Evolutionary conservation across 768 basidiomycete species (phyloP).

Genomic region (Lactarius hatsudake): DNA sequence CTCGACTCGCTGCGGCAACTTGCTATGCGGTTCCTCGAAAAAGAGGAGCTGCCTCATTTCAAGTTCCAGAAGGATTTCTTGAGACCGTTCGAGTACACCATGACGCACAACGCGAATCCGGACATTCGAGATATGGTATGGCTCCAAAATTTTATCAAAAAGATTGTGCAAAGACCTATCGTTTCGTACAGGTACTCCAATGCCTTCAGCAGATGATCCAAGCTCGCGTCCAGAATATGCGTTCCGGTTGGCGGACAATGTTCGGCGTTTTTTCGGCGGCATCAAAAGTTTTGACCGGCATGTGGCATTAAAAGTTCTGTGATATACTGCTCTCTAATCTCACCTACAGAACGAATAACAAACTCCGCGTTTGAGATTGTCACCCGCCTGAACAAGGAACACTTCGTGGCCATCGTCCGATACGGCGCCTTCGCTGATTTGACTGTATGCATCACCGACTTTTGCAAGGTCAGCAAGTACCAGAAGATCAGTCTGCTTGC

Average conservation of each 20-base stretch:
- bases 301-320: conserved; percentile 26
- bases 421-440: conserved; percentile 95
- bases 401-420: conserved; percentile 87
- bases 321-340: conserved; percentile 14
- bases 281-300: conserved; percentile 86
- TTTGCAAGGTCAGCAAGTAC: conserved; percentile 99
- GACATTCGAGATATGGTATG: conserved; percentile 94
- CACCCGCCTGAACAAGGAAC: conserved; percentile 82
- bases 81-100: conserved; percentile 96
- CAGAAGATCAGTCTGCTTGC: conserved; percentile 97
- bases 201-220: conserved; percentile 99
- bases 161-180: neutral
- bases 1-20: conserved; percentile 94
- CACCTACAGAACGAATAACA: conserved; percentile 74
- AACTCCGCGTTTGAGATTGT: conserved; percentile 96
- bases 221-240: conserved; percentile 88
- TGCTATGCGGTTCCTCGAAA: conserved; percentile 98
- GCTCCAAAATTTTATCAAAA: neutral
- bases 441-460: conserved; percentile 96
- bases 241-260: conserved; percentile 99
- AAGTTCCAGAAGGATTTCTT: conserved; percentile 99
- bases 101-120: conserved; percentile 93
- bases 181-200: conserved; percentile 72
- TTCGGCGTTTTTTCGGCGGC: conserved; percentile 98
- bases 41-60: conserved; percentile 96